Base-by-base conservation (phyloP, 768 basidiomycete species). In the Trametes cubensis region DNA sequence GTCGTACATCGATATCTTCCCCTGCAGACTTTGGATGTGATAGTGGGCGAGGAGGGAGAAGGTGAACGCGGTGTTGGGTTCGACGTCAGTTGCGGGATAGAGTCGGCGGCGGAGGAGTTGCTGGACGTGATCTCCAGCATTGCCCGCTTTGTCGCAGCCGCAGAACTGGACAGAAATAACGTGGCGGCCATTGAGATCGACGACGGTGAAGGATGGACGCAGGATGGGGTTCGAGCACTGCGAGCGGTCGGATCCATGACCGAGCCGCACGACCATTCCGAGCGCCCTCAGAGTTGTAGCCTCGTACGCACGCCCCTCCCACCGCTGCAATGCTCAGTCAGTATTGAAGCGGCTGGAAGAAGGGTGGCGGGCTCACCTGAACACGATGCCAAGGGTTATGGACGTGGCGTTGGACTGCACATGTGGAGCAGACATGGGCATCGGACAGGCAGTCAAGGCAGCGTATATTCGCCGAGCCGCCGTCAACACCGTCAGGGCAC, bases 51-150 rank as follows among this genome's bases (percentile, higher is more conserved):
- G n/a, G n/a, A n/a, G n/a, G n/a, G n/a, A n/a, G n/a, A n/a, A n/a
- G n/a, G n/a, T n/a, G n/a, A n/a, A n/a, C n/a, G n/a, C n/a, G n/a
- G n/a, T n/a, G n/a, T n/a, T n/a, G n/a, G n/a, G n/a, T n/a, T 70
- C 60, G 0, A 30, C 21, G 0, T 56, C 40, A 0, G 75, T 78
- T 0, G 75, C 71, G 0, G 77, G 78, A 44, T 65, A 80, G 25
- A 70, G 62, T 0, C 68, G 58, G 0, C 60, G 28, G 26, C 73
- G 70, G 0, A 80, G 68, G 0, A 81, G 70, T 47, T 81, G 63
- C 17, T 34, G 25, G 11, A n/a, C 48, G 3, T 18, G 44, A n/a
- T 1, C 47, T 2, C 6, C 3, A 5, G 45, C 55, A 7, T 15
- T 18, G 14, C 50, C n/a, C 5, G 50, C 50, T 13, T 18, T 17